phyloP scores from a whole-genome alignment of 108 stramenopile species.

The Cyclostephanos tholiformis region DNA sequence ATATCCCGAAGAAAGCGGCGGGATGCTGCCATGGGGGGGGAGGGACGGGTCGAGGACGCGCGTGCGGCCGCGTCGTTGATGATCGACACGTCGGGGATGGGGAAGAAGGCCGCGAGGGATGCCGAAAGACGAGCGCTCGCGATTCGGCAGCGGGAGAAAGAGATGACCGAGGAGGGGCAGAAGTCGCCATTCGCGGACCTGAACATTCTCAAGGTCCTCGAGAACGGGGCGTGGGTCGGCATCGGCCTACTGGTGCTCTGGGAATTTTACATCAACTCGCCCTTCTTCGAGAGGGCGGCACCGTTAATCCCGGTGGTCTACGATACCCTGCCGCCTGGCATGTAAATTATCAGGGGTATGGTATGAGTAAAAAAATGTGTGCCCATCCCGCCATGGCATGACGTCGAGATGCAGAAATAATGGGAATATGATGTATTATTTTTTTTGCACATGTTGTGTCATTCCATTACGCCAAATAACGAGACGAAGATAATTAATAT shows the following conservation, averaged over 20 bases:
- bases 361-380: not conserved
- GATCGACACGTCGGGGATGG: slow-evolving; percentile 39
- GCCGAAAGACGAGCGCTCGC: slow-evolving; percentile 61
- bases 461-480: too few species aligned
- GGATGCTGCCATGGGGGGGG: slow-evolving; percentile 34
- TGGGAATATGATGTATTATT: too few species aligned
- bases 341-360: not conserved
- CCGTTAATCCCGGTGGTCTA: slow-evolving; percentile 83
- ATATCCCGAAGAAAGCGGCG: slow-evolving; percentile 36
- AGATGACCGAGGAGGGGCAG: slow-evolving; percentile 38
- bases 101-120: slow-evolving; percentile 66
- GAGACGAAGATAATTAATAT: too few species aligned
- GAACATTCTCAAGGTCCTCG: slow-evolving; percentile 55
- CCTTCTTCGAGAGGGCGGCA: slow-evolving; percentile 84
- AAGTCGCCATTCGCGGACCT: slow-evolving; percentile 41
- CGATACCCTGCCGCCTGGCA: not conserved
- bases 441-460: too few species aligned
- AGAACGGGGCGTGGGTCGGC: slow-evolving; percentile 80
- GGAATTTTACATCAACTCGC: slow-evolving; percentile 90
- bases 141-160: slow-evolving; percentile 29
- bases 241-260: slow-evolving; percentile 79
- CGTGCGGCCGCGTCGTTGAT: slow-evolving; percentile 16
- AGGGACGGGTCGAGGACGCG: slow-evolving; percentile 31
- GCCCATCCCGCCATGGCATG: too few species aligned
- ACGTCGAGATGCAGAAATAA: not conserved